A percentile compares a stretch with the other conserved stretches of the same genome.
Evolutionary conservation across 2,329 filamentous ascomycete genomes (phyloP).

Genomic region (Myriosclerotinia duriaeana): DNA sequence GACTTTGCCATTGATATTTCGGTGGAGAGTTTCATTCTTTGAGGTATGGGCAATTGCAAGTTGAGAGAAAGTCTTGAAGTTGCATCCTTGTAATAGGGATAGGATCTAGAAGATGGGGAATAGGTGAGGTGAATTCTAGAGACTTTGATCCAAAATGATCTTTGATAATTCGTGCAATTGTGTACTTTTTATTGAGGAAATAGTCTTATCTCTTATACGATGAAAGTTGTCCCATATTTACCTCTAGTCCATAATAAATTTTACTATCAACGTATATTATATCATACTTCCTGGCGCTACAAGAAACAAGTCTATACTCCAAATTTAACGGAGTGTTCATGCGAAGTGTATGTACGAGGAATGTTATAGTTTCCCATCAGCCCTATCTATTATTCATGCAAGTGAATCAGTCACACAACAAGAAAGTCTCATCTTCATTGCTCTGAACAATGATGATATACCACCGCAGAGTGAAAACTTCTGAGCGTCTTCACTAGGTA

Average conservation of each 20-base stretch:
- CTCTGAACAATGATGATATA: no score
- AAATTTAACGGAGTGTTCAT: conserved; percentile 37
- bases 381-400: no score
- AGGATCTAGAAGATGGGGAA: not conserved
- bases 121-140: not conserved
- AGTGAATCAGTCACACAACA: no score
- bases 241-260: not conserved
- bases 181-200: not conserved
- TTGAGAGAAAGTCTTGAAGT: not conserved
- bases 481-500: no score
- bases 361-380: no score
- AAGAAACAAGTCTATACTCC: not conserved
- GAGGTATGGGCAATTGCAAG: not conserved
- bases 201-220: not conserved
- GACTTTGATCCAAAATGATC: not conserved
- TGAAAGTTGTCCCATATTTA: not conserved
- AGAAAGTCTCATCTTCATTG: no score
- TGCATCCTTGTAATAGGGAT: not conserved
- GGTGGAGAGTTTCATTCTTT: conserved; percentile 20
- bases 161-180: not conserved
- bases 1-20: conserved; percentile 23
- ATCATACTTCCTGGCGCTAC: not conserved
- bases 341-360: no score
- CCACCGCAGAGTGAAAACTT: no score
- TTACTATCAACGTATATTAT: not conserved